Conservation (phyloP, 495 filamentous ascomycete genomes). For the Lasiosphaeriaceae sp. region DNA sequence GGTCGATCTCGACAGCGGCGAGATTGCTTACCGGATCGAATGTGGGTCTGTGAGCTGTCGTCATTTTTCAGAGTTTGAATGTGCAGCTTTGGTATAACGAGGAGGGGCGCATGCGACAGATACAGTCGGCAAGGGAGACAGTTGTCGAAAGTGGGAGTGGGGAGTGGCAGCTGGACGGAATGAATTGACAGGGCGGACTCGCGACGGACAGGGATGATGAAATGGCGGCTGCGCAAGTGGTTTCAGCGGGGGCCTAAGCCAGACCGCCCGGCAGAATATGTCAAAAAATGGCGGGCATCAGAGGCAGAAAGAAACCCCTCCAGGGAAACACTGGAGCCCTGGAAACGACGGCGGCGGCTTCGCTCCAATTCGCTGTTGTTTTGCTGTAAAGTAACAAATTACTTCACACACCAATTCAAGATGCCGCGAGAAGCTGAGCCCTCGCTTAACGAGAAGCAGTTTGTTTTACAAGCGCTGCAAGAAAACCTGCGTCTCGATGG, state of each 20-base stretch:
- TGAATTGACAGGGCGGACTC: no score
- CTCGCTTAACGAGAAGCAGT: constrained; percentile 72
- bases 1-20: not conserved
- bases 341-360: no score
- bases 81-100: not conserved
- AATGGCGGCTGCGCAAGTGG: not conserved
- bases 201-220: not conserved
- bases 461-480: constrained; percentile 69
- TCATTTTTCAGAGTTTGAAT: constrained; percentile 43
- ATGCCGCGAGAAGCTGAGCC: constrained; percentile 91
- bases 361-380: no score
- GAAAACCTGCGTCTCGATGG: constrained; percentile 79
- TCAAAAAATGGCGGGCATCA: constrained; percentile 26
- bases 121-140: no score
- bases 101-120: not conserved
- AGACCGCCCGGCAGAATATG: constrained; percentile 24
- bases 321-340: constrained; percentile 9
- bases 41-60: constrained; percentile 82
- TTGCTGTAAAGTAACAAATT: constrained; percentile 4
- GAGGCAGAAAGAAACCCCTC: constrained; percentile 26
- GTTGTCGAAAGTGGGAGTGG: no score
- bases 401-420: constrained; percentile 9
- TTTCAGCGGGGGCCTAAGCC: not conserved
- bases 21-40: constrained; percentile 73
- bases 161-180: no score